Conservation (phyloP, 73 alveolate genomes). For the Paramecium primaurelia region DNA sequence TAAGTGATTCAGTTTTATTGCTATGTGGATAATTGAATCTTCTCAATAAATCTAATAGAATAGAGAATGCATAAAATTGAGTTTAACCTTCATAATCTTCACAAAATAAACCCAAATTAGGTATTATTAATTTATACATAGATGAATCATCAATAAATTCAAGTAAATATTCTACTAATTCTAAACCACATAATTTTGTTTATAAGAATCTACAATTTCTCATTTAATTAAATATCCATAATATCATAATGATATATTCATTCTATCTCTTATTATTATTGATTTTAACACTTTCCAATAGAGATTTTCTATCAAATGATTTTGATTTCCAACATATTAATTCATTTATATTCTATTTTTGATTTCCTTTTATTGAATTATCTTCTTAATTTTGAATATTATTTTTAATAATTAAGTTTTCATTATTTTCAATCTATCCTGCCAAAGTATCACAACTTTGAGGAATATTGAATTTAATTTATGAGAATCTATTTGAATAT, state of each 20-base stretch:
- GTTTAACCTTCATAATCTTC: conserved; percentile 6
- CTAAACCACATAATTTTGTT: neutral
- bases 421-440: neutral
- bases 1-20: neutral
- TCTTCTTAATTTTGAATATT: neutral
- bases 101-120: neutral
- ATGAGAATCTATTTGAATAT: neutral
- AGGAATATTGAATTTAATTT: neutral
- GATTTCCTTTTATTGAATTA: no score
- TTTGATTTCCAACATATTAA: neutral
- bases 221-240: neutral
- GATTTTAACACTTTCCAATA: neutral
- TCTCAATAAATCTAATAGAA: neutral
- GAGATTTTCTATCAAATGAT: neutral
- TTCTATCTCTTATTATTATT: neutral
- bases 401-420: neutral
- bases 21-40: neutral
- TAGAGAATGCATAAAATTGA: neutral
- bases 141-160: neutral
- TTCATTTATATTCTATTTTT: neutral
- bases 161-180: neutral
- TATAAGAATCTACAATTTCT: neutral
- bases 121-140: neutral
- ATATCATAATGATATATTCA: neutral
- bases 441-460: neutral